Base-by-base conservation (phyloP, 495 filamentous ascomycete genomes). In the Xanthoparmelia taractica region DNA sequence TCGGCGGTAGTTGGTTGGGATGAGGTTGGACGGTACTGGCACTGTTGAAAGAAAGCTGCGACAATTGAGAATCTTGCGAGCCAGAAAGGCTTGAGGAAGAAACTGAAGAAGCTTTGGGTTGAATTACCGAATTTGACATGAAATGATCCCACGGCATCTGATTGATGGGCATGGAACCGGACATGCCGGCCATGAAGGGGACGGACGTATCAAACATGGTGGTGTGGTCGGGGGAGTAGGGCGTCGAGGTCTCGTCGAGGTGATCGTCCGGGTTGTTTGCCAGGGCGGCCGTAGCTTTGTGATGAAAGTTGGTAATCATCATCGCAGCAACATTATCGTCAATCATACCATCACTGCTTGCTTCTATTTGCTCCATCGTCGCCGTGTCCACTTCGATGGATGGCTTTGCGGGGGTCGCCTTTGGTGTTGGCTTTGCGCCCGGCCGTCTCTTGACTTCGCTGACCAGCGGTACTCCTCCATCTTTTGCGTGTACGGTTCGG, bases 291-390 rank as follows among this genome's bases (percentile, higher is more conserved):
- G 87, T 89, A 70, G 94, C 93, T 78, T 96, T 96, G 77, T 97
- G 91, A 79, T 96, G 95, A 74, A 97, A 88, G 77, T 97, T 91
- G 73, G 95, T 94, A 83, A 98, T 94, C 80, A 98, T 85, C 90
- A 96, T 96, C 67, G 95, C 94, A 70, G 94, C 94, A 72, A 92
- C 93, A 83, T 98, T 94, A 75, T 97, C 85, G 78, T 97, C 93
- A 73, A 96, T 90, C 82, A 94, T 90, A 74, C 90, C 91, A 74
- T 98, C 94, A 77, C 85, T 91, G 78, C 87, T 90, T 66, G 89
- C 91, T 76, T 96, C 92, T 65, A 96, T 90, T 74, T 97, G 92
- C 78, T 97, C 94, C 70, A 97, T 79, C 38, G 91, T 87, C 37
- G 90, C 87, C 31, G 91, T 84, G 70, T 97, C 94, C 71, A 96